Evolutionary conservation across 2,329 filamentous ascomycete species (phyloP), one percentile per base, ranked within the genome.

Genomic region (Thielaviopsis ethacetica): DNA sequence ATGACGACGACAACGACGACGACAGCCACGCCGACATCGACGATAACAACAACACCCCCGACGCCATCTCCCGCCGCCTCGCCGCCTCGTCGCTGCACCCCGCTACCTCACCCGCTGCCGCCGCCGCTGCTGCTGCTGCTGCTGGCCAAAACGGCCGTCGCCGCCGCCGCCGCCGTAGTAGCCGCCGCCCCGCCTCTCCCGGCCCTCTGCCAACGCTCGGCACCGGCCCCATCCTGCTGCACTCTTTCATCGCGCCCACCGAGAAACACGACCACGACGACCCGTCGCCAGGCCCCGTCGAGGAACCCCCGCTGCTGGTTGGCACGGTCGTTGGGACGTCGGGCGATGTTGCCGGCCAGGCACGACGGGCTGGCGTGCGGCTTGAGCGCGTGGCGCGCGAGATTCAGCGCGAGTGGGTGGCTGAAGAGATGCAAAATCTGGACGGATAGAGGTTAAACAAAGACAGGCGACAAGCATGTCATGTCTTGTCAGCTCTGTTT

Each of bases 361-460:
- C 79, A 1, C 72, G 77, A 10, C 72, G 75, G 53, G 78, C 79
- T 0, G 76, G 76, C 0, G 73, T 72, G 0, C 71, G 74, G 59
- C 66, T 84, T 12, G 80, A 83, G 68, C 72, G 72, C 57, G 70
- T 82, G 2, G 81, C 76, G 1, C 69, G 74, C 60, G 74, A 76
- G 53, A 76, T 83, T 54, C 81, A 83, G 66, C 69, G 70, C 26
- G 74, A 76, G 61, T 82, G 79, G 77, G 66, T 68, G 1, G 70
- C 69, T 22, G 70, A 72, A 58, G 63, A 67, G 38, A 50, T 41
- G 26, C 27, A 49, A 26, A 15, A 24, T n/a, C 24, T 30, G 51
- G 22, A 30, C 13, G 15, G 6, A n/a, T 53, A 27, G 19, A 53
- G 22, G n/a, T n/a, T 34, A 10, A 2, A 34, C 10, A 34, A 4